phyloP scores from a whole-genome alignment of 2,329 filamentous ascomycete species.

The Metarhizium guizhouense region DNA sequence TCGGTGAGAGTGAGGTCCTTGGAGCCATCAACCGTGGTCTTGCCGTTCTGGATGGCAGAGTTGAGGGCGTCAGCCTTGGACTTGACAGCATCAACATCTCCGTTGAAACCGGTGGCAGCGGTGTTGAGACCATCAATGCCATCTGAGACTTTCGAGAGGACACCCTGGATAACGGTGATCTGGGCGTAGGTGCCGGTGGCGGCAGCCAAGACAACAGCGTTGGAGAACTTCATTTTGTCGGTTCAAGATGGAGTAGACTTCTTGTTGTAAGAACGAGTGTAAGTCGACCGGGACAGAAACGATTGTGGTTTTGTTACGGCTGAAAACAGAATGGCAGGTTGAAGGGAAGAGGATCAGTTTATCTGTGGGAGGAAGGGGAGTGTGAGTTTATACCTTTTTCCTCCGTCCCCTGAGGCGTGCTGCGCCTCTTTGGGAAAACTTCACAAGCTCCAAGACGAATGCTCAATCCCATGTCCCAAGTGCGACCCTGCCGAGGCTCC shows the following conservation, averaged over 20 bases:
- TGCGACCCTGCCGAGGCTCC: background rate
- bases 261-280: constrained; percentile 8
- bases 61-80: constrained; percentile 13
- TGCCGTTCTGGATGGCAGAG: constrained; percentile 10
- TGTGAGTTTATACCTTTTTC: constrained; percentile 5
- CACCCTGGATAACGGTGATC: constrained; percentile 7
- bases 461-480: background rate
- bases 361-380: background rate
- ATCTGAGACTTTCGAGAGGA: constrained; percentile 5
- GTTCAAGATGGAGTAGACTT: background rate
- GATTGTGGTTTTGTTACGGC: background rate
- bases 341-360: background rate
- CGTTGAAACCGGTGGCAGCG: constrained; percentile 16
- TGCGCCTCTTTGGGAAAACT: background rate
- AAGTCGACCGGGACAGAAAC: constrained; percentile 1
- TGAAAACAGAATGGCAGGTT: constrained; percentile 2
- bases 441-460: background rate
- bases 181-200: constrained; percentile 10
- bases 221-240: constrained; percentile 12
- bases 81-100: constrained; percentile 11
- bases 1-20: constrained; percentile 8
- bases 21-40: constrained; percentile 9
- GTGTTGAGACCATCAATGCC: constrained; percentile 13
- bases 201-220: constrained; percentile 7
- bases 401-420: background rate